These are phyloP conservation scores for Trametes gibbosa DNA, from an alignment of 768 basidiomycete species.

Conservation along the genomic window DNA sequence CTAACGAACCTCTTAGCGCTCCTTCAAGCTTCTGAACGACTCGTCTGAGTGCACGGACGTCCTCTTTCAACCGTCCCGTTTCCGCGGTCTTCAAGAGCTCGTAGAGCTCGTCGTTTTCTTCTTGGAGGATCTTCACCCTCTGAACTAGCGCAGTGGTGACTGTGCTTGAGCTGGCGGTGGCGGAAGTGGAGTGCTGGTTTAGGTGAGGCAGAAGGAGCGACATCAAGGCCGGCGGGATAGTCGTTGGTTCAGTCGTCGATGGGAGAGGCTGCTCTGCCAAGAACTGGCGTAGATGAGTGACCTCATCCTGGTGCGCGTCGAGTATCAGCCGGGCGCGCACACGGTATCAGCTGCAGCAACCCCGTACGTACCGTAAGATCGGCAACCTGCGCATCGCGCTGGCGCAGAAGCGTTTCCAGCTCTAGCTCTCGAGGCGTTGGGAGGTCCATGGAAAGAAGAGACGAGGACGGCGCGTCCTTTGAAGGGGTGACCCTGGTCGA, in stretches of 20 bases:
- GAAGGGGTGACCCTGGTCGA: slow-evolving; percentile 6
- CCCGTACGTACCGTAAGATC: slow-evolving; percentile 62
- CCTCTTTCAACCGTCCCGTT: slow-evolving; percentile 79
- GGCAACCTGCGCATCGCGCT: slow-evolving; percentile 68
- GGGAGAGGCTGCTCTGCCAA: slow-evolving; percentile 58
- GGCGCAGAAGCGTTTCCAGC: slow-evolving; percentile 74
- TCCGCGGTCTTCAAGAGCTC: slow-evolving; percentile 70
- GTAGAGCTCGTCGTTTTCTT: slow-evolving; percentile 87
- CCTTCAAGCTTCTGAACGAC: slow-evolving; percentile 68
- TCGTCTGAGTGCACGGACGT: slow-evolving; percentile 65
- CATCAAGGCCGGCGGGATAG: slow-evolving; percentile 68
- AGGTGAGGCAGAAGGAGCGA: slow-evolving; percentile 71
- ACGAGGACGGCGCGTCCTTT: slow-evolving; percentile 20
- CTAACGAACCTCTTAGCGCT: slow-evolving; percentile 66
- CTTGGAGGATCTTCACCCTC: slow-evolving; percentile 67
- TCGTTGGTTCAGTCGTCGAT: slow-evolving; percentile 57
- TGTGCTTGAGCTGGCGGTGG: slow-evolving; percentile 39
- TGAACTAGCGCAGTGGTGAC: slow-evolving; percentile 75
- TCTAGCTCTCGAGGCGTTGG: slow-evolving; percentile 77
- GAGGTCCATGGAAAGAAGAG: slow-evolving; percentile 50
- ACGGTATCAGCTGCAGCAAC: slow-evolving; percentile 7
- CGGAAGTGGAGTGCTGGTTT: slow-evolving; percentile 37
- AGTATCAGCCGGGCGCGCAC: slow-evolving; percentile 10
- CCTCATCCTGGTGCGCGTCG: slow-evolving; percentile 57
- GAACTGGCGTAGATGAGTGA: slow-evolving; percentile 64